phyloP scores from a whole-genome alignment of 2,329 filamentous ascomycete genomes.

The Sporothrix pallida region DNA sequence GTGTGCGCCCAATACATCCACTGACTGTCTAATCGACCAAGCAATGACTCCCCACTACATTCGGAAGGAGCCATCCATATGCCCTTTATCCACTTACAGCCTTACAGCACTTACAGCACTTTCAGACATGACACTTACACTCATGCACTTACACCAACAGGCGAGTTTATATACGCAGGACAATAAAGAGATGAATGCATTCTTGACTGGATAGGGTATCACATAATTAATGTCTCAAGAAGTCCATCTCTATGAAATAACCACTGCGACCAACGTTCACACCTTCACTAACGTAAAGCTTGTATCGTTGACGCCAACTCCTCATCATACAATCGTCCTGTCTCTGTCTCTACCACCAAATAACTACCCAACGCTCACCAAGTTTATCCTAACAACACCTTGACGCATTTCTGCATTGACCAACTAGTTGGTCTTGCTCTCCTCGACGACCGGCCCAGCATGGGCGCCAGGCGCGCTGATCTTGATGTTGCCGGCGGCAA shows the following conservation, averaged over 20 bases:
- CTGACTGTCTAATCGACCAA: no score
- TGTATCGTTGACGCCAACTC: no score
- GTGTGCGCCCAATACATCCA: no score
- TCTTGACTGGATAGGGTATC: neutral
- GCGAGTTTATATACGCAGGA: neutral
- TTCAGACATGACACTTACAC: no score
- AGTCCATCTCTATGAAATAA: neutral
- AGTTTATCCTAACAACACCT: neutral
- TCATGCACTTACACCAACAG: neutral
- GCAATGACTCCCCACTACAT: no score
- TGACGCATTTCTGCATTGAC: neutral
- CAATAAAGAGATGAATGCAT: neutral
- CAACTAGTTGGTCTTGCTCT: neutral
- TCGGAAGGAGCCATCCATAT: no score
- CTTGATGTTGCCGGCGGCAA: slow-evolving; percentile 54
- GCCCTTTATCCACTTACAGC: neutral
- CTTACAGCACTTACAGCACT: no score
- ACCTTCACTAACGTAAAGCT: no score
- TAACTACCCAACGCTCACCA: neutral
- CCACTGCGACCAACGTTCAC: no score
- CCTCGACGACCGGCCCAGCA: neutral
- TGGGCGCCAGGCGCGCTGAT: slow-evolving; percentile 39
- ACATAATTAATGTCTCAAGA: neutral
- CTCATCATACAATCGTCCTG: no score
- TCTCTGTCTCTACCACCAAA: no score